A percentile compares a stretch with the other conserved stretches of the same genome.
Evolutionary conservation across 148 eudicot species (phyloP).

Genomic region (Amaranthus cruentus): DNA sequence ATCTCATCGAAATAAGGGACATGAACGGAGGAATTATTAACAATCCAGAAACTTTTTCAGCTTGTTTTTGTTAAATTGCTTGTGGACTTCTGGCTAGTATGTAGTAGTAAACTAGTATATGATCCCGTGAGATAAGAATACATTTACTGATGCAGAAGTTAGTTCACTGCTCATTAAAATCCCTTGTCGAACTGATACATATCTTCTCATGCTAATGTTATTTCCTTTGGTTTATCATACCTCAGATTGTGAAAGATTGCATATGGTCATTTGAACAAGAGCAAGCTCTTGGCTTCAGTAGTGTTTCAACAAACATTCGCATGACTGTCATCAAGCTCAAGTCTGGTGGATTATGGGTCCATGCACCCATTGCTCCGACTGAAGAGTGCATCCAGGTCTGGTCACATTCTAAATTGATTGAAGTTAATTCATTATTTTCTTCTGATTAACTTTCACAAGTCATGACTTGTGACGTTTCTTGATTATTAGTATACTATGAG

Average conservation of each 20-base stretch:
- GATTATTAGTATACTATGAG: not conserved
- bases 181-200: not conserved
- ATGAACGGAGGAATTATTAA: too few species aligned
- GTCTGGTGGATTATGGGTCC: slow-evolving; percentile 96
- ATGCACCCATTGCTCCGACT: slow-evolving; percentile 99
- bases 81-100: not conserved
- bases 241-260: slow-evolving; percentile 70
- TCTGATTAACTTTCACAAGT: not conserved
- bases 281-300: slow-evolving; percentile 96
- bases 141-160: too few species aligned
- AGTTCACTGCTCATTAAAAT: too few species aligned
- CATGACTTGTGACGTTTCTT: not conserved
- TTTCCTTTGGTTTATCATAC: not conserved
- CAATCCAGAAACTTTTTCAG: not conserved
- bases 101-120: too few species aligned
- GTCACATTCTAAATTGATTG: not conserved
- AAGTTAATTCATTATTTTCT: not conserved
- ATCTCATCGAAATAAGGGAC: too few species aligned
- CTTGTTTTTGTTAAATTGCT: not conserved
- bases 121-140: too few species aligned
- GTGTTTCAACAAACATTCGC: slow-evolving; percentile 90
- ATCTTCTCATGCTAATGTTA: not conserved
- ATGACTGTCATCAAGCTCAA: slow-evolving; percentile 98
- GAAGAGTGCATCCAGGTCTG: slow-evolving; percentile 93
- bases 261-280: slow-evolving; percentile 98